Evolutionary conservation across 1,284 basidiomycete genomes (phyloP).

Genomic region (Phenoliferia sp.): DNA sequence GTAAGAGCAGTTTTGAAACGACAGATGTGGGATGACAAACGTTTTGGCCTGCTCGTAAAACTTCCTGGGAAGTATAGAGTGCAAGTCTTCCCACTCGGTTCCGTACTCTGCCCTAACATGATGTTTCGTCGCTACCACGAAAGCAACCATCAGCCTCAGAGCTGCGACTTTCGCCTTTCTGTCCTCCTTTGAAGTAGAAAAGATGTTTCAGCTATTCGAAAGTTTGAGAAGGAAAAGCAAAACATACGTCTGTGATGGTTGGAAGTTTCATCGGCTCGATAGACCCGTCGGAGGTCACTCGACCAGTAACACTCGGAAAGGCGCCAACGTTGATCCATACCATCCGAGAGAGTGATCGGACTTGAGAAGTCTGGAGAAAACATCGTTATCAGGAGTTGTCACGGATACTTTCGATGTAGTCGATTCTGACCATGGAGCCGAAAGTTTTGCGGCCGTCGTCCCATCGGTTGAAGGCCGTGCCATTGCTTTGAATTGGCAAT

Average conservation of each 20-base stretch:
- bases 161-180: constrained; percentile 33
- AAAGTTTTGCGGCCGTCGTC: constrained; percentile 36
- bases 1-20: neutral
- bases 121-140: constrained; percentile 34
- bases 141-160: constrained; percentile 32
- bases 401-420: too few relatives aligned
- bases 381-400: too few relatives aligned
- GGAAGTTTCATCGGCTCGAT: constrained; percentile 2
- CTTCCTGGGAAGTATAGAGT: constrained; percentile 2
- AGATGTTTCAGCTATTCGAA: too few relatives aligned
- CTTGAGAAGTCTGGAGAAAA: constrained; percentile 19
- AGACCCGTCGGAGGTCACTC: constrained; percentile 3
- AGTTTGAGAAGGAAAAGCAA: too few relatives aligned
- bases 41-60: neutral
- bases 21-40: neutral
- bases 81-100: constrained; percentile 33
- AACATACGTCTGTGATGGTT: constrained; percentile 10
- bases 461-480: constrained; percentile 34
- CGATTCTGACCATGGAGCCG: neutral
- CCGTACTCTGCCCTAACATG: constrained; percentile 38
- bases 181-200: too few relatives aligned
- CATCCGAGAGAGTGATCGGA: constrained; percentile 33
- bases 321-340: constrained; percentile 36
- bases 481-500: constrained; percentile 30
- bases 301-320: constrained; percentile 8